Base-by-base conservation (phyloP, 2,329 filamentous ascomycete genomes). In the Trichothecium sympodiale region DNA sequence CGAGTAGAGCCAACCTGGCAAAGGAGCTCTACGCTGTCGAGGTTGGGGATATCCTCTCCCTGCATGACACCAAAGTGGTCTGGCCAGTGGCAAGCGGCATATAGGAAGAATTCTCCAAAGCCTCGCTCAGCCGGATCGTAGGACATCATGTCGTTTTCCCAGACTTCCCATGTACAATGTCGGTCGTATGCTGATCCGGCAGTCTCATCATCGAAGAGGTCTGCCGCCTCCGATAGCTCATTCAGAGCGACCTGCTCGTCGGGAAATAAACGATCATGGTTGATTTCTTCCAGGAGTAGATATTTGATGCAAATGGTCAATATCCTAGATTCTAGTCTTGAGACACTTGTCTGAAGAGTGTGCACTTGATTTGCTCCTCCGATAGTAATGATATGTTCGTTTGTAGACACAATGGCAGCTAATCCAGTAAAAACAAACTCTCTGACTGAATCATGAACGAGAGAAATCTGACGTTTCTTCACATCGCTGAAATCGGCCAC, bases 41-140 rank as follows among this genome's bases (percentile, higher is more conserved):
- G 38, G 15, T 23, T 31, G 17, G 41, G 41, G 34, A 51, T 43
- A 37, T 42, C 33, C 4, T 42, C 35, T n/a, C 16, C 23, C 5
- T 41, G 38, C 34, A 49, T 36, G 15, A 42, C 41, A n/a, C 46
- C 41, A 25, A 53, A 50, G 43, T 59, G 54, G 2, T 56, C 43
- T 4, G 48, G 18, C 54, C 55, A 59, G 31, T 57, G 37, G 41
- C 55, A 56, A 30, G 56, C 54, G 23, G 56, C 52, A 35, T 60
- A 60, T 32, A 50, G 45, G 35, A 59, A 58, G 38, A 47, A 36
- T 29, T 42, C 42, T 1, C 45, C 45, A 27, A 47, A 39, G 15
- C 44, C 45, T 36, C 44, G 45, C 4, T 47, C 43, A 13, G 29
- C 20, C 12, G 44, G 45, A 23, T 47, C 44, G 29, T 43, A 46